A percentile compares a stretch with the other conserved stretches of the same genome.
Conservation (phyloP, 169 alveolate genomes). For the Eimeria necatrix region DNA sequence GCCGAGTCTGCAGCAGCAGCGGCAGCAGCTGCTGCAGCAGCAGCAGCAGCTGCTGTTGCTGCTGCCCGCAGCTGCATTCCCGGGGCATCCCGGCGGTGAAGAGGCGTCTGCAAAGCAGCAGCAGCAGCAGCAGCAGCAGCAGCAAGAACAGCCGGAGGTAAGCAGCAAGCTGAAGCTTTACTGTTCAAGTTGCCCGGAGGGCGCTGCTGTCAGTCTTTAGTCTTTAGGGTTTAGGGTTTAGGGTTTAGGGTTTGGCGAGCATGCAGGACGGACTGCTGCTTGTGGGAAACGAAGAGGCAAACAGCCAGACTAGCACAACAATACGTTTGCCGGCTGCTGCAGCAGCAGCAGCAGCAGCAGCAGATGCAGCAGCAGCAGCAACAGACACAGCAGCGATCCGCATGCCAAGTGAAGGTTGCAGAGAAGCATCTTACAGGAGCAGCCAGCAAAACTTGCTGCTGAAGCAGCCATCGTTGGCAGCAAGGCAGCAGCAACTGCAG, state of each 20-base stretch:
- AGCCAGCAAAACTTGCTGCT: neutral
- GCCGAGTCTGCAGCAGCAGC: neutral
- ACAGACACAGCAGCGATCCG: too few relatives aligned
- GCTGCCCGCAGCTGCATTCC: neutral
- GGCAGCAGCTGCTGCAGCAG: constrained; percentile 25
- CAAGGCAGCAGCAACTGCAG: neutral
- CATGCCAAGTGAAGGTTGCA: too few relatives aligned
- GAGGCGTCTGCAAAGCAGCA: neutral
- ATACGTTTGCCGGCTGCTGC: neutral
- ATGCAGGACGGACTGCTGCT: neutral
- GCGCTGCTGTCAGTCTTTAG: neutral
- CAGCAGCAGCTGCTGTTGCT: constrained; percentile 33
- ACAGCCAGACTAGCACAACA: neutral
- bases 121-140: constrained; percentile 7
- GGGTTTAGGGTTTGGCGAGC: constrained; percentile 3
- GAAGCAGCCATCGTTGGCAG: too few relatives aligned
- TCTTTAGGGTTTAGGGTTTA: constrained; percentile 4
- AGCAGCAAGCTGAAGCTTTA: neutral
- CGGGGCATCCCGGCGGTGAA: too few relatives aligned
- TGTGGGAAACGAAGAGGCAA: neutral
- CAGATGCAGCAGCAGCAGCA: constrained; percentile 8
- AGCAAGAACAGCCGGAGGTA: constrained; percentile 7
- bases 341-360: neutral
- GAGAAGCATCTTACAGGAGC: neutral
- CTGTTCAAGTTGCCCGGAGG: too few relatives aligned